These are phyloP conservation scores for Penicillium mononematosum DNA, from an alignment of 495 filamentous ascomycete species.

Conservation along the genomic window DNA sequence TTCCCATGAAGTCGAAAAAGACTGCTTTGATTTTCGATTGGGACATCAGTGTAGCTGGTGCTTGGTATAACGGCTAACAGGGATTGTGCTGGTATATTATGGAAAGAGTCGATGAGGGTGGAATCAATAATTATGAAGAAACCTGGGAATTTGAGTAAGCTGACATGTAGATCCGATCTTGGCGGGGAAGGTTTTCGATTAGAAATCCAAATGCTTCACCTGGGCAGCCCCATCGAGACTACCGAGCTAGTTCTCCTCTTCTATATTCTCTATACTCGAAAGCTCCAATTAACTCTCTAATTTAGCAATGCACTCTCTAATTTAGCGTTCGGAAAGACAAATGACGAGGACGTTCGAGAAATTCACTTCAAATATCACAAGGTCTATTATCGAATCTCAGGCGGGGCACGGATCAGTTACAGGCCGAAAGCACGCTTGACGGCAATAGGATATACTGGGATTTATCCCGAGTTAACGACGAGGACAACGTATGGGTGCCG, in stretches of 20 bases:
- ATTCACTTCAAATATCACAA: not conserved
- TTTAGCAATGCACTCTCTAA: not conserved
- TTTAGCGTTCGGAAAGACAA: not conserved
- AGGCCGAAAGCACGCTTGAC: no score
- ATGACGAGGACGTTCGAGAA: not conserved
- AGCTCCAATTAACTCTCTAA: not conserved
- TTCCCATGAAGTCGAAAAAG: constrained; percentile 47
- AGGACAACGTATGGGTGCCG: no score
- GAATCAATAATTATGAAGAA: not conserved
- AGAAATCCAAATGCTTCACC: constrained; percentile 1
- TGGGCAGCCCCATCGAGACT: not conserved
- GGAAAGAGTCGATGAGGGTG: not conserved
- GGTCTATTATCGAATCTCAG: no score
- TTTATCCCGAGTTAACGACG: no score
- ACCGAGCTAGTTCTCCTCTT: not conserved
- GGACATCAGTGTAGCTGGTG: not conserved
- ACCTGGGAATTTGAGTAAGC: not conserved
- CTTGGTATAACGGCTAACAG: not conserved
- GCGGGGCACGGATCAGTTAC: no score
- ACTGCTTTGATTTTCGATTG: constrained; percentile 34
- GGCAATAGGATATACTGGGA: no score
- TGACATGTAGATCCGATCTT: not conserved
- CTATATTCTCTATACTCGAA: not conserved
- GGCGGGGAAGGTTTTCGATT: not conserved
- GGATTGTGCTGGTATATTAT: no score